A percentile compares a stretch with the other conserved stretches of the same genome.
These are phyloP conservation scores for Rubia tinctorum DNA, from an alignment of 305 asterid species.

Conservation along the genomic window DNA sequence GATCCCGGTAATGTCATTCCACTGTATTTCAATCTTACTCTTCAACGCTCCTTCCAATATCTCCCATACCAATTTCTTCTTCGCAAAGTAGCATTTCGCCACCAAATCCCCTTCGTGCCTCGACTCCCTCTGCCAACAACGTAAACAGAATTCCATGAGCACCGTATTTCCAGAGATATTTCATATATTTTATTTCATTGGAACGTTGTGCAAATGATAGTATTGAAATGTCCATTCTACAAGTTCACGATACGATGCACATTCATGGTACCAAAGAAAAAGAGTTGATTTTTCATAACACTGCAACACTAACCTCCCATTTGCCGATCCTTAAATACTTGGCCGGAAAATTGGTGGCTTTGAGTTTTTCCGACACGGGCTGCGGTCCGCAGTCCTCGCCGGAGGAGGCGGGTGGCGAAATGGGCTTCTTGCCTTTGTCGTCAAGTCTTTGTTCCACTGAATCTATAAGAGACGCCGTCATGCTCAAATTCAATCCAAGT, in stretches of 20 bases:
- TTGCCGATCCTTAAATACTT: slow-evolving; percentile 35
- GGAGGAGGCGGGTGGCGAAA: background rate
- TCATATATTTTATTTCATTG: too few species aligned
- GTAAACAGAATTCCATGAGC: too few species aligned
- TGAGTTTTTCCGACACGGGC: slow-evolving; percentile 35
- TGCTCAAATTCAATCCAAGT: slow-evolving; percentile 40
- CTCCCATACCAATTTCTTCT: slow-evolving; percentile 64
- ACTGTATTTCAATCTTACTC: slow-evolving; percentile 60
- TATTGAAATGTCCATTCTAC: too few species aligned
- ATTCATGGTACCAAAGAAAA: too few species aligned
- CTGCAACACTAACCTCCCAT: slow-evolving; percentile 50
- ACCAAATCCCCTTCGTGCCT: slow-evolving; percentile 52
- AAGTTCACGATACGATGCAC: too few species aligned
- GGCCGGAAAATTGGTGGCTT: slow-evolving; percentile 59
- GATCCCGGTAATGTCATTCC: slow-evolving; percentile 55
- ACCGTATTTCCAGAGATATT: too few species aligned
- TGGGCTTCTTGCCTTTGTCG: slow-evolving; percentile 1
- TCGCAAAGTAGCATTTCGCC: slow-evolving; percentile 46
- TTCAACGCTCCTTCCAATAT: slow-evolving; percentile 50
- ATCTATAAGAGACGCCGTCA: slow-evolving; percentile 40
- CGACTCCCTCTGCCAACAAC: slow-evolving; percentile 38
- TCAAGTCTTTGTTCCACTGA: slow-evolving; percentile 22
- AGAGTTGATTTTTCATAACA: background rate
- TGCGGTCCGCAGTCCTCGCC: slow-evolving; percentile 18
- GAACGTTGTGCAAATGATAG: too few species aligned